Evolutionary conservation across 768 basidiomycete species (phyloP), one percentile per base, ranked within the genome.

Genomic region (Amanita subjunquillea): DNA sequence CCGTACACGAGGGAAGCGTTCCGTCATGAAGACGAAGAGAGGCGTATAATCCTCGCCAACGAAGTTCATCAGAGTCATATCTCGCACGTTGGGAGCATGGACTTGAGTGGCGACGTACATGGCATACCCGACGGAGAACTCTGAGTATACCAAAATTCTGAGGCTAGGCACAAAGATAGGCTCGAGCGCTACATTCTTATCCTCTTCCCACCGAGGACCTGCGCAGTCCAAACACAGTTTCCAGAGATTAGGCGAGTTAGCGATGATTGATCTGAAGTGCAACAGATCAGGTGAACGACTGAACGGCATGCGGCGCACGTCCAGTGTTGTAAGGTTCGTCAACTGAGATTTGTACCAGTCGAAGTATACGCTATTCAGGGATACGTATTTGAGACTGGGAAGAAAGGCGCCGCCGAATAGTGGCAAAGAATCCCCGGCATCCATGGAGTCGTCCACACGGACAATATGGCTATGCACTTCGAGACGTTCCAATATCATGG

Each of bases 211-310:
- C 50, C 61, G 63, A 20, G 85, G 83, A 4, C 83, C 82, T 25
- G 82, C 83, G 47, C 78, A 78, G 59, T 85, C 80, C 34, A 88
- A 59, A 15, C 76, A 69, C 40, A 89, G 69, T 50, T 79, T 81
- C 48, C 63, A 62, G 23, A 89, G 62, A 6, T 64, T 65, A 12
- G 79, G 77, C 52, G 73, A 82, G 43, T 60, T 65, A 8, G 50
- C 50, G 9, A 86, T 72, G 22, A 87, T 69, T 27, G 72, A 65
- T 36, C 77, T 74, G 63, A 86, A 85, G 22, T 71, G 71, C 7
- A 54, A 37, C 13, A 80, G 63, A 34, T 67, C 67, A 4, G 83
- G 85, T 25, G 71, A 73, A 13, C 73, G 65, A 4, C 78, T 66
- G 17, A 79, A 64, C 15, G 82, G 72, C 51, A 87, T 72, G 25